Evolutionary conservation across 2,329 filamentous ascomycete species (phyloP), one percentile per base, ranked within the genome.

Genomic region (Epichloe gansuensis): DNA sequence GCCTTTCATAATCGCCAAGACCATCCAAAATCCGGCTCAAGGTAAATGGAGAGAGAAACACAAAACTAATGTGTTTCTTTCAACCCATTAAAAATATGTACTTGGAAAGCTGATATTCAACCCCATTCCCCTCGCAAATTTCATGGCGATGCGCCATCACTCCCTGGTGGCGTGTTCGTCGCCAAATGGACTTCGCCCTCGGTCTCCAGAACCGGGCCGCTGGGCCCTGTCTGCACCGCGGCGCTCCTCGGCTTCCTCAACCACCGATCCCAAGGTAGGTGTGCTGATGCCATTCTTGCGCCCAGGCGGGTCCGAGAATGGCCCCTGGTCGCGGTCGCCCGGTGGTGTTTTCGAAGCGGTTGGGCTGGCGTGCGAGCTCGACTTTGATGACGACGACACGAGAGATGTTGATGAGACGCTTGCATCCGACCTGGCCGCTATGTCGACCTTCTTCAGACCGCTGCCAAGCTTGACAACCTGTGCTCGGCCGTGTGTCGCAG

Each of bases 381-480:
- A 42, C 38, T 51, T 54, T 27, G 49, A 51, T 4, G 53, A 52
- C 45, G 54, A 51, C 12, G 53, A 54, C 27, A 49, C 54, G 8
- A 57, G 46, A 7, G 54, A 55, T 3, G 55, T 51, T 12, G 61
- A 60, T 21, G 66, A 60, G 40, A 45, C 23, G 51, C 58, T 64
- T 23, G 67, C 63, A 12, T 72, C 64, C 5, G 69, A 64, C 60
- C 69, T 74, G 55, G 63, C 57, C 52, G 57, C 64, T 39, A 68
- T 59, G 25, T 70, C 63, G 54, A 69, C 64, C 64, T 73, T 77
- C 65, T 76, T 79, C 39, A 69, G 63, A 11, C 68, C 69, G 52
- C 68, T 76, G 42, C 74, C 74, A 21, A 84, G 77, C 54, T 78
- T 77, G 47, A 84, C 74, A 38, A 84, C 73, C 60, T 82, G 78